Conservation (phyloP, 306 rosid genomes). For the Cucurbita moschata region DNA sequence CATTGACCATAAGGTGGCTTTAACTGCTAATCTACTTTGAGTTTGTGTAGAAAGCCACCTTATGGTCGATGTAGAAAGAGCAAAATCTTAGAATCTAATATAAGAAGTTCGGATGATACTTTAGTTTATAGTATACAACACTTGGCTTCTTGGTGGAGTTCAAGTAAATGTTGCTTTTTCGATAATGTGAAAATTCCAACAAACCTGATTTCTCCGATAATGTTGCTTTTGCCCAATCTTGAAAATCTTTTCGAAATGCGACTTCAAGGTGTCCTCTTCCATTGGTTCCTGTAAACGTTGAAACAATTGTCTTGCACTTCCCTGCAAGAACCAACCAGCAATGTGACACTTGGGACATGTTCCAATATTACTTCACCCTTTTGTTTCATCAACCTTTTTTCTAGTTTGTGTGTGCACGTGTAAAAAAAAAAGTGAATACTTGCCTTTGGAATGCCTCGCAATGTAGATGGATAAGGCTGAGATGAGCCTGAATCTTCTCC, state of each 20-base stretch:
- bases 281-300: slow-evolving; percentile 89
- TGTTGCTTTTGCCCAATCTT: slow-evolving; percentile 80
- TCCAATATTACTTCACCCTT: background rate
- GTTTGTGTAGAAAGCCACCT: too few species aligned
- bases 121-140: too few species aligned
- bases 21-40: too few species aligned
- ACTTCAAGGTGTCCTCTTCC: slow-evolving; percentile 90
- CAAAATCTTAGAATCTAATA: too few species aligned
- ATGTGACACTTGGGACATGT: background rate
- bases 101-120: too few species aligned
- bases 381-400: background rate
- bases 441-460: slow-evolving; percentile 99
- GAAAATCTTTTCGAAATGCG: slow-evolving; percentile 87
- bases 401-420: background rate
- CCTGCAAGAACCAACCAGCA: slow-evolving; percentile 39
- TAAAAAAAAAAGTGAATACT: slow-evolving; percentile 2
- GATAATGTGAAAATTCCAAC: slow-evolving; percentile 7
- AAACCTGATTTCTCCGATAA: slow-evolving; percentile 71
- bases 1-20: too few species aligned
- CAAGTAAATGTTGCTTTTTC: too few species aligned
- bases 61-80: too few species aligned
- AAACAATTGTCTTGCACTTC: slow-evolving; percentile 97
- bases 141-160: too few species aligned
- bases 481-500: slow-evolving; percentile 99
- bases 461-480: slow-evolving; percentile 92